A percentile compares a stretch with the other conserved stretches of the same genome.
These are phyloP conservation scores for Corniculantispora saksenae DNA, from an alignment of 2,329 filamentous ascomycete genomes.

Conservation along the genomic window DNA sequence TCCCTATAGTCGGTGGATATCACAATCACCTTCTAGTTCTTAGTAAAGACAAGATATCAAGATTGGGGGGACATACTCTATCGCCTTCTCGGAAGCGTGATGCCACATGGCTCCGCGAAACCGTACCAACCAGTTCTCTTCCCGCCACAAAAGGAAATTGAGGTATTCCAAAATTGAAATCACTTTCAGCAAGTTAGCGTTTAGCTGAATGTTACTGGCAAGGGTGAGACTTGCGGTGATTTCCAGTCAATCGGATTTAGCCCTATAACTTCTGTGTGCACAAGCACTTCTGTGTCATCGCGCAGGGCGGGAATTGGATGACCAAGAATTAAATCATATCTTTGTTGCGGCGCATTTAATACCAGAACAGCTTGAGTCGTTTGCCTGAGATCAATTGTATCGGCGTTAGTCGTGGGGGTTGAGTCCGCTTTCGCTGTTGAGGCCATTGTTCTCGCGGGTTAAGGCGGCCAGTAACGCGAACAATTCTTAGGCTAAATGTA, in stretches of 20 bases:
- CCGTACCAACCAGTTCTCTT: constrained; percentile 39
- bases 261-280: constrained; percentile 66
- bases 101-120: constrained; percentile 18
- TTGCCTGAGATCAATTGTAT: neutral
- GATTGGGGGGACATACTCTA: constrained; percentile 36
- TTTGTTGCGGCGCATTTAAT: constrained; percentile 1
- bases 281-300: constrained; percentile 54
- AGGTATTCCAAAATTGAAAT: constrained; percentile 71
- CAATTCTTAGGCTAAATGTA: neutral
- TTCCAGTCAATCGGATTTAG: constrained; percentile 80
- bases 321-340: constrained; percentile 23
- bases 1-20: constrained; percentile 76
- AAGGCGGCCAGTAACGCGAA: neutral
- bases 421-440: neutral
- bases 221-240: constrained; percentile 56
- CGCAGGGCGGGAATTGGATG: constrained; percentile 45
- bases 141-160: constrained; percentile 68
- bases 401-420: neutral
- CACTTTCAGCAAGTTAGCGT: constrained; percentile 29
- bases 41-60: neutral
- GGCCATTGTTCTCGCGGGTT: neutral
- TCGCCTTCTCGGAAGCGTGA: constrained; percentile 59
- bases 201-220: neutral
- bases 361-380: neutral
- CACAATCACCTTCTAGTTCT: constrained; percentile 52